A percentile compares a stretch with the other conserved stretches of the same genome.
Conservation (phyloP, 371 early-diverging fungal genomes). For the Capillidium heterosporum region DNA sequence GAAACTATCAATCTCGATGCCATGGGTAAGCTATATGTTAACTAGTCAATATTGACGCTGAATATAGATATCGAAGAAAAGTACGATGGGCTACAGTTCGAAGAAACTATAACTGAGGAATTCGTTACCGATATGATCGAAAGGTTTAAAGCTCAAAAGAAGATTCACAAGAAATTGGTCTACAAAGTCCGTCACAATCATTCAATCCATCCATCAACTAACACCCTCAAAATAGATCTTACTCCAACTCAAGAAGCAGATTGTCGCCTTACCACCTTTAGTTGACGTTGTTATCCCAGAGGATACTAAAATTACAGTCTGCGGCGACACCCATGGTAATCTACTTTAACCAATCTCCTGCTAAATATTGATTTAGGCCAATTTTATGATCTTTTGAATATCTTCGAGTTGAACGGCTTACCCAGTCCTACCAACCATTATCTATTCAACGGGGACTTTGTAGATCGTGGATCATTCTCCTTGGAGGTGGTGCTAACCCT, state of each 20-base stretch:
- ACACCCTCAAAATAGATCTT: conserved; percentile 31
- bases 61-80: conserved; percentile 41
- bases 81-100: conserved; percentile 37
- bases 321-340: conserved; percentile 94
- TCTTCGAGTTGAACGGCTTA: conserved; percentile 77
- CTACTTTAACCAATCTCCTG: no score
- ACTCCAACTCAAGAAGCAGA: conserved; percentile 42
- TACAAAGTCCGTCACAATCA: conserved; percentile 28
- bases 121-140: conserved; percentile 63
- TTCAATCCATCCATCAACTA: neutral
- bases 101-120: conserved; percentile 44
- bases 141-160: conserved; percentile 73
- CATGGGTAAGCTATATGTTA: conserved; percentile 18
- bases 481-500: conserved; percentile 95
- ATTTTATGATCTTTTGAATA: conserved; percentile 91
- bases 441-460: conserved; percentile 98
- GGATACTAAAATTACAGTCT: conserved; percentile 64
- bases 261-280: conserved; percentile 53
- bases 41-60: conserved; percentile 10
- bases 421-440: conserved; percentile 69
- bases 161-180: conserved; percentile 73
- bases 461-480: conserved; percentile 99
- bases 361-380: conserved; percentile 43
- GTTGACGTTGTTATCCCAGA: conserved; percentile 67
- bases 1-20: conserved; percentile 23